Evolutionary conservation across 2,329 filamentous ascomycete species (phyloP), one percentile per base, ranked within the genome.

Genomic region (Acrocalymma vagum): DNA sequence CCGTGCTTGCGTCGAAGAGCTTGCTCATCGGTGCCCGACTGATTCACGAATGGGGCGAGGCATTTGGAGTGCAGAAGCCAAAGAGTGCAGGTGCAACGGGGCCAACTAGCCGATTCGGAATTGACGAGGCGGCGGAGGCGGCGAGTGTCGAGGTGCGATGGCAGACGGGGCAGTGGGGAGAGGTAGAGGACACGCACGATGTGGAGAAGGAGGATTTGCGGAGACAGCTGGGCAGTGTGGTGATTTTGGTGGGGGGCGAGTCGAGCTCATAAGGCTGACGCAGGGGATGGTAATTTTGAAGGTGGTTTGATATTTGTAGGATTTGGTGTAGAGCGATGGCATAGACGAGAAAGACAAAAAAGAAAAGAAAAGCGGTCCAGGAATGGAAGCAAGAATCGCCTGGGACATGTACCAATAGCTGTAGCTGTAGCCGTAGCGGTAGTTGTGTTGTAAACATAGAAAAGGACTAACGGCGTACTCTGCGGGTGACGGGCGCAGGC

Each of bases 171-270:
- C 85, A 88, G 71, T 97, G 94, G 93, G 94, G 94, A 7, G 92
- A 96, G 76, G 94, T 99, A 1, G 94, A 99, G 69, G 92, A 99
- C 71, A 96, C 92, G 18, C 94, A 99, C 72, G 94, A 99, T 76
- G 94, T 99, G 1, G 88, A 95, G 60, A 88, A 86, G 70, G 93
- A 95, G 71, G 94, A 99, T 70, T 58, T 97, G 53, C 82, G 84
- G 64, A 81, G 93, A 60, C 94, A 97, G 73, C 74, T 97, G 45
- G 94, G 93, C 10, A 95, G 90, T 66, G 88, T 90, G 9, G 79
- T 96, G 11, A 66, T 97, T 61, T 73, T 97, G 33, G 87, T 96
- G 8, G 85, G 62, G 34, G 69, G 69, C 20, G 43, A 55, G 10
- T 45, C 45, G 3, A 33, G 29, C 29, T 44, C 25, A 44, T 11